Percentiles rank a stretch among this genome's conserved stretches.
These are phyloP conservation scores for Mycena indigotica DNA, from an alignment of 768 basidiomycete species.

Conservation along the genomic window DNA sequence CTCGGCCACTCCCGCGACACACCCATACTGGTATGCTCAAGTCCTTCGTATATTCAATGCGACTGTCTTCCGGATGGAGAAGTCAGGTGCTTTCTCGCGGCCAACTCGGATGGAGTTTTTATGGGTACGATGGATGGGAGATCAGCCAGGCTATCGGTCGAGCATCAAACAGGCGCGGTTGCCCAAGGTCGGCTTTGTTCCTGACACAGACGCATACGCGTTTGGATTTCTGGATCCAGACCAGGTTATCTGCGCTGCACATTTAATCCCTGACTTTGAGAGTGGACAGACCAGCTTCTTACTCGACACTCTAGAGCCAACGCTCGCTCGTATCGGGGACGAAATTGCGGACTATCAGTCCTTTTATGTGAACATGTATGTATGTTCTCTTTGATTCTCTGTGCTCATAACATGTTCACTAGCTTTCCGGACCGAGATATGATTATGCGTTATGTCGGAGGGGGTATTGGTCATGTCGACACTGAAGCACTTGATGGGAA, in stretches of 20 bases:
- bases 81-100: not conserved
- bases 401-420: not conserved
- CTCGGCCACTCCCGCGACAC: slow-evolving; percentile 17
- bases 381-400: not conserved
- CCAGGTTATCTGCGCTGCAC: slow-evolving; percentile 32
- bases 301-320: slow-evolving; percentile 2
- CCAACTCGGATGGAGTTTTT: slow-evolving; percentile 28
- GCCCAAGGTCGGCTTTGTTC: slow-evolving; percentile 32
- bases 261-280: slow-evolving; percentile 39
- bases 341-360: slow-evolving; percentile 32
- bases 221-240: slow-evolving; percentile 45
- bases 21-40: slow-evolving; percentile 29
- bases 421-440: slow-evolving; percentile 33
- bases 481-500: not conserved
- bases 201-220: slow-evolving; percentile 21
- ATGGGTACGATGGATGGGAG: slow-evolving; percentile 31
- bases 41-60: slow-evolving; percentile 29
- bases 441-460: slow-evolving; percentile 28
- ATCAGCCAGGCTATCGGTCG: slow-evolving; percentile 13
- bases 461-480: slow-evolving; percentile 29
- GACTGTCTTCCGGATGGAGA: slow-evolving; percentile 9
- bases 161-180: slow-evolving; percentile 27
- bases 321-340: slow-evolving; percentile 15
- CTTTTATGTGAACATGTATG: slow-evolving; percentile 38
- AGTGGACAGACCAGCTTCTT: slow-evolving; percentile 16